Conservation (phyloP, 2,329 filamentous ascomycete genomes). For the Exophiala alcalophila region DNA sequence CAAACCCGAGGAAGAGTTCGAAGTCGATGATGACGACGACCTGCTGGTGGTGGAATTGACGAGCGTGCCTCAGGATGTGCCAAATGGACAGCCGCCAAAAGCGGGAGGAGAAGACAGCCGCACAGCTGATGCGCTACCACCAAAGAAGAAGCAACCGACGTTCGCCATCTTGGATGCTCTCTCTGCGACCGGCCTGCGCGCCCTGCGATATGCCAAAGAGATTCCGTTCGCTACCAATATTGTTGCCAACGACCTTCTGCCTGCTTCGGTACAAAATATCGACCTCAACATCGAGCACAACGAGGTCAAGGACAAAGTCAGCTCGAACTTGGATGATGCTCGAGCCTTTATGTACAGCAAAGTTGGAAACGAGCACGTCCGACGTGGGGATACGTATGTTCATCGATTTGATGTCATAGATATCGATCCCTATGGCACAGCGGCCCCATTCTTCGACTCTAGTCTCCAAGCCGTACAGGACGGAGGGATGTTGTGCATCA, state of each 20-base stretch:
- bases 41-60: constrained; percentile 15
- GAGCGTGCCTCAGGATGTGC: constrained; percentile 4
- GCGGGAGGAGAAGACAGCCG: not conserved
- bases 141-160: constrained; percentile 39
- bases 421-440: constrained; percentile 92
- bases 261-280: constrained; percentile 74
- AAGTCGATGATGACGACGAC: constrained; percentile 20
- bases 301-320: constrained; percentile 66
- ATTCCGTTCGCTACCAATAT: constrained; percentile 78
- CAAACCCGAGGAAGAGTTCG: constrained; percentile 9
- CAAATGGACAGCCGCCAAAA: constrained; percentile 13
- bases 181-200: constrained; percentile 87
- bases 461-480: constrained; percentile 84
- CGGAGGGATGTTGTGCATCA: constrained; percentile 88
- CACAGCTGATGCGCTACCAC: not conserved
- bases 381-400: constrained; percentile 35
- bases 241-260: constrained; percentile 85
- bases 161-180: constrained; percentile 93
- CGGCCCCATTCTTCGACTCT: constrained; percentile 86
- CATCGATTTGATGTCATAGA: constrained; percentile 89
- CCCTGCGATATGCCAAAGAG: constrained; percentile 86
- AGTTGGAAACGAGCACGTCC: constrained; percentile 49
- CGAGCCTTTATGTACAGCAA: constrained; percentile 85
- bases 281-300: constrained; percentile 83
- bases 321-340: constrained; percentile 75